Evolutionary conservation across 495 filamentous ascomycete genomes (phyloP).

Genomic region (Aspergillus diversus): DNA sequence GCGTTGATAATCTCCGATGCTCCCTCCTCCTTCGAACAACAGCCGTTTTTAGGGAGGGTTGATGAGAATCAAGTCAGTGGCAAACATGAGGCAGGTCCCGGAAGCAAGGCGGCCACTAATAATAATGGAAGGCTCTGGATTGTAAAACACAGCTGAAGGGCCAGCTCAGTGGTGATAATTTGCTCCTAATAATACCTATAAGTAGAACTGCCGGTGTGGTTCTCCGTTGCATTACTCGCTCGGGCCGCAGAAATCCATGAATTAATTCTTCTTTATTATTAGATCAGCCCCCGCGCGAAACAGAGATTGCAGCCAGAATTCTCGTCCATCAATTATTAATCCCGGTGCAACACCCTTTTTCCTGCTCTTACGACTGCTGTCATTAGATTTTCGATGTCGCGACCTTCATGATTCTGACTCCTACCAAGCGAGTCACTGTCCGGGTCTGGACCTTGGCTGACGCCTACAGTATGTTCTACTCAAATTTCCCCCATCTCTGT

Average conservation of each 20-base stretch:
- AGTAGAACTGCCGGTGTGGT: conserved; percentile 17
- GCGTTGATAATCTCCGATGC: background rate
- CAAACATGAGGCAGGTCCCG: too few relatives aligned
- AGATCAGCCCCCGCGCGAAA: conserved; percentile 18
- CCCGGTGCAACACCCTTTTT: conserved; percentile 12
- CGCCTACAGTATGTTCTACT: conserved; percentile 38
- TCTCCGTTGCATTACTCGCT: conserved; percentile 22
- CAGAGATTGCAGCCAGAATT: conserved; percentile 11
- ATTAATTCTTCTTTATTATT: conserved; percentile 8
- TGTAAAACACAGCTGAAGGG: background rate
- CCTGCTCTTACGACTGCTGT: conserved; percentile 9
- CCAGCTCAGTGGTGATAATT: background rate
- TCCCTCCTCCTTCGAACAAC: background rate
- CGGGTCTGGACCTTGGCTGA: conserved; percentile 43
- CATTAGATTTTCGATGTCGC: conserved; percentile 31
- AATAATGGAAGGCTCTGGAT: background rate
- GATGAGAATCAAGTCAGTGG: background rate
- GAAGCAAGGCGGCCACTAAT: background rate
- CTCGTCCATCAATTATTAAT: conserved; percentile 14
- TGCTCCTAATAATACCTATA: background rate
- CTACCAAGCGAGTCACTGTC: conserved; percentile 48
- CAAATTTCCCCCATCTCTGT: conserved; percentile 1
- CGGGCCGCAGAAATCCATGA: conserved; percentile 19
- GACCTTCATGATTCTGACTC: conserved; percentile 50
- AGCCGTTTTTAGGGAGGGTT: background rate